Base-by-base conservation (phyloP, 1,284 basidiomycete species). In the Rhodotorula sp. region DNA sequence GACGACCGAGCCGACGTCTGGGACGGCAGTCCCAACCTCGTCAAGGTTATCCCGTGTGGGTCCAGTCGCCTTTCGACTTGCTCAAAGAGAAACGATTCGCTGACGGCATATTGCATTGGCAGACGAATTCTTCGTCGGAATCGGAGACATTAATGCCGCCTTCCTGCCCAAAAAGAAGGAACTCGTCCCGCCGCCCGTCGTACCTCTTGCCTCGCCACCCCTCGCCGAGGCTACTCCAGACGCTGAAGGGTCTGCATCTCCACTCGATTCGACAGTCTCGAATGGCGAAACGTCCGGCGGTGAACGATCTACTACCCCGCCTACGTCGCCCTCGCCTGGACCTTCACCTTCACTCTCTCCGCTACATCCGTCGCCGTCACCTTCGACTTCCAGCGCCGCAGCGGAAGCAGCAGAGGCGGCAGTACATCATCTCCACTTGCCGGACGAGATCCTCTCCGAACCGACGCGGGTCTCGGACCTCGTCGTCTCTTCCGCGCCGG, bases 41-140 rank as follows among this genome's bases (percentile, higher is more conserved):
- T 99, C 79, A 96, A 97, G 83, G 95, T 98, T 68, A 87, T 95
- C 44, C 95, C 95, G 61, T 99, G 93, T 94, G 75, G 15, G 5
- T 22, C 3, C 49, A 29, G 33, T 29, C 45, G 3, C 20, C 55
- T 24, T 4, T 24, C 10, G 30, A n/a, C 48, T 26, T 10, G 10
- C 30, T 3, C 8, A n/a, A 51, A 6, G 51, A 53, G 51, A n/a
- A 4, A 17, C 10, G 5, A 37, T 17, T 22, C 6, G 12, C 51
- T 55, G 51, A 53, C 10, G 8, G 2, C 45, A 18, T 15, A 14
- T 14, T 12, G 1, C 6, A 4, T 15, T 18, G 24, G 17, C 77
- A 95, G 93, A 94, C 79, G 94, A 98, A 78, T 99, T 99, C 82
- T 99, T 97, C 79, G 86, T 97, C 69, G 95, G 95, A n/a, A 97